These are phyloP conservation scores for Lycium ferocissimum DNA, from an alignment of 257 asterid genomes.

Conservation along the genomic window DNA sequence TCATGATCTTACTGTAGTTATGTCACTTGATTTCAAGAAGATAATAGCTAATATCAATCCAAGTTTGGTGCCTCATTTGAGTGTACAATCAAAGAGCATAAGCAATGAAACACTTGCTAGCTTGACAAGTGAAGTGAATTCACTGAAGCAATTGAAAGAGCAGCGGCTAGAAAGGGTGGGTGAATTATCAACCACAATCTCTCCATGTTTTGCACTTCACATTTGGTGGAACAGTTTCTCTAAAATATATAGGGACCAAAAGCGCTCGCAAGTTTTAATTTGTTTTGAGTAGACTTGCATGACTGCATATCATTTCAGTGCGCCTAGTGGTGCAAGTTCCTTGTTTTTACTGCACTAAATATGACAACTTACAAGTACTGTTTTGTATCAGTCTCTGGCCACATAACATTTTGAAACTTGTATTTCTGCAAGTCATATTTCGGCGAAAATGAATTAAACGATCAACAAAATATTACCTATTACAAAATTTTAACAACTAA, in stretches of 20 bases:
- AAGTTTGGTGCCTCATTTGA: conserved; percentile 48
- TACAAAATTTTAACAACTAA: background rate
- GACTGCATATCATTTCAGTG: background rate
- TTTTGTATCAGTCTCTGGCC: background rate
- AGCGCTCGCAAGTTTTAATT: background rate
- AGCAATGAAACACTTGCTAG: conserved; percentile 76
- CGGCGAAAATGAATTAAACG: background rate
- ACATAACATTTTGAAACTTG: background rate
- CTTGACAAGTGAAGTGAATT: conserved; percentile 59
- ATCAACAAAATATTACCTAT: background rate
- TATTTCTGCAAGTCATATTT: background rate
- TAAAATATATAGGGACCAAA: background rate
- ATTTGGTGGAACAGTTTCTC: conserved; percentile 14
- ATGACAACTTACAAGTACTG: background rate
- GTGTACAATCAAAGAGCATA: conserved; percentile 66
- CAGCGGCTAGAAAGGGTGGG: conserved; percentile 69
- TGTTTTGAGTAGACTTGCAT: conserved; percentile 3
- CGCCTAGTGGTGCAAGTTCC: background rate
- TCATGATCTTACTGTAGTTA: conserved; percentile 66
- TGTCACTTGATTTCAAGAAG: conserved; percentile 68
- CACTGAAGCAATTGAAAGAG: conserved; percentile 70
- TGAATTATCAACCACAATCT: conserved; percentile 24
- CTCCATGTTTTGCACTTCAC: background rate
- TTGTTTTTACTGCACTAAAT: background rate
- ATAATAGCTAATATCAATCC: conserved; percentile 73